Evolutionary conservation across 1,284 basidiomycete genomes (phyloP), one percentile per base, ranked within the genome.

Genomic region (Apiotrichum mycotoxinovorans): DNA sequence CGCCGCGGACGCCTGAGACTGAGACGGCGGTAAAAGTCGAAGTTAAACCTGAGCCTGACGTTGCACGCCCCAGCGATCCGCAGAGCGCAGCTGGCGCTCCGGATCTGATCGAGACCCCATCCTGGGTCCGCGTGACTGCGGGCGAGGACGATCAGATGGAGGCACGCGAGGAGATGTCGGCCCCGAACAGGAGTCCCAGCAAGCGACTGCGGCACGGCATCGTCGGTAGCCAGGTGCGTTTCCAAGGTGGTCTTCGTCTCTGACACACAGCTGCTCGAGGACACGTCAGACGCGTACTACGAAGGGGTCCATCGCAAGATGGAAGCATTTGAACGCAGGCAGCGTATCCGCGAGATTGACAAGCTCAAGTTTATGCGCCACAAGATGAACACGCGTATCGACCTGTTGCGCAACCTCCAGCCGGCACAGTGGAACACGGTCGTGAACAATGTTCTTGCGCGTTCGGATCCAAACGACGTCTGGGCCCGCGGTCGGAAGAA

Each of bases 291-390:
- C 77, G 84, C 84, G 18, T 84, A 83, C n/a, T 96, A 93, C 71
- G 84, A 88, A 72, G 84, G 84, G 57, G 83, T 89, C 40, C 92
- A 95, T 75, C 83, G 85, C 55, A 89, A 89, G 70, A 91, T 88
- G 72, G 91, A 94, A 72, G 83, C 83, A 18, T 86, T 89, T 56
- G 92, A 95, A 75, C 90, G 89, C 71, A 83, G 89, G 14, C 85
- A 88, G 70, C 85, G 90, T 3, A 79, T 90, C 41, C 83, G 90
- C 54, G 91, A 95, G 76, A 89, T 90, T 74, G 91, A 94, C 73
- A 90, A 91, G 69, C 83, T 96, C 58, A 85, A 88, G 71, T 87
- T 91, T 62, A 89, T 92, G 69, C 89, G 92, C 62, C 90, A 92
- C 78, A 93, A 92, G 74, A 84, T 96, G 67, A 87, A 87, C 67